Conservation (phyloP, 2,329 filamentous ascomycete species). For the Pyrenochaeta sp. region DNA sequence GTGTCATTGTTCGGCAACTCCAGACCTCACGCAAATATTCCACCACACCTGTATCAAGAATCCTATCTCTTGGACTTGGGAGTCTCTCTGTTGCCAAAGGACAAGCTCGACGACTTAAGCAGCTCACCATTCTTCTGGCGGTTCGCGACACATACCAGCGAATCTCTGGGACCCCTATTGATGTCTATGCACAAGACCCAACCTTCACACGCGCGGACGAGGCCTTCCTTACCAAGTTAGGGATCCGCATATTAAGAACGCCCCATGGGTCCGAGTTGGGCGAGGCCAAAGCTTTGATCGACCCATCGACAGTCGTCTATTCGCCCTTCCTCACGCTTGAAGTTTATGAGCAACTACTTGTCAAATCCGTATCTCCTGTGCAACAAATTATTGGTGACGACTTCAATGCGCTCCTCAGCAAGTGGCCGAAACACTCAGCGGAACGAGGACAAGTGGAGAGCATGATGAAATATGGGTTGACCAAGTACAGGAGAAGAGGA, state of each 20-base stretch:
- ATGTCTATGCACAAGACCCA: constrained; percentile 41
- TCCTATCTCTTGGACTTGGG: constrained; percentile 31
- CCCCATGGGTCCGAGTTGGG: constrained; percentile 33
- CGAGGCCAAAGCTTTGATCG: constrained; percentile 29
- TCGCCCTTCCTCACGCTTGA: constrained; percentile 37
- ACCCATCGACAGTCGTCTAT: constrained; percentile 33
- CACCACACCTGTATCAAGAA: constrained; percentile 12
- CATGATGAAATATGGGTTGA: constrained; percentile 18
- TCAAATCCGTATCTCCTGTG: constrained; percentile 4
- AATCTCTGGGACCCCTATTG: constrained; percentile 4
- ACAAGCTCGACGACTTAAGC: constrained; percentile 35
- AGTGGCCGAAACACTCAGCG: constrained; percentile 38
- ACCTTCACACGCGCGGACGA: constrained; percentile 38
- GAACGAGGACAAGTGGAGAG: constrained; percentile 32
- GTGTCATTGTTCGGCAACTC: constrained; percentile 14
- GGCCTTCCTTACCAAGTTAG: constrained; percentile 26
- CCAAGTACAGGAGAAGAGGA: constrained; percentile 21
- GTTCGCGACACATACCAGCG: constrained; percentile 20
- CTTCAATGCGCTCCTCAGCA: constrained; percentile 33
- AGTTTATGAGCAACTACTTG: constrained; percentile 23
- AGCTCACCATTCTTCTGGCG: constrained; percentile 35
- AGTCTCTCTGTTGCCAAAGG: constrained; percentile 20
- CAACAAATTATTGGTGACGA: constrained; percentile 35
- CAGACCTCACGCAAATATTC: constrained; percentile 7
- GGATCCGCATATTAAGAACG: constrained; percentile 30